Conservation (phyloP, 2,329 filamentous ascomycete species). For the Monascus ruber region DNA sequence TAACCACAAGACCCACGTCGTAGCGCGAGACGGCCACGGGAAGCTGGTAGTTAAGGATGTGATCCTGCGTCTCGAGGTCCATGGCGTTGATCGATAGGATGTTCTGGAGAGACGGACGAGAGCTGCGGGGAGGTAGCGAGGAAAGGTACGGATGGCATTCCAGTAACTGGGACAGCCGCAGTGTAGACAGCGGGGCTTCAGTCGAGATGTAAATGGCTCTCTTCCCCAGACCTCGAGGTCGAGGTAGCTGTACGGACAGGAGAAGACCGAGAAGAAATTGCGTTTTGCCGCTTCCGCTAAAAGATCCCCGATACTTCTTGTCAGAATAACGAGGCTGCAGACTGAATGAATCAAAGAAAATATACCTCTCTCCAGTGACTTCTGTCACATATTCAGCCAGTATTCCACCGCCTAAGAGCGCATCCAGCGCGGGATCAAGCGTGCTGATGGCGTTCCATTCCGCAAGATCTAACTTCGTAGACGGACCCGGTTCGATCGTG, state of each 20-base stretch:
- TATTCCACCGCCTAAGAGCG: slow-evolving; percentile 63
- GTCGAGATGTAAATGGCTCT: slow-evolving; percentile 90
- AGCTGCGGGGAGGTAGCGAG: slow-evolving; percentile 23
- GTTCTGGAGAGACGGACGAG: slow-evolving; percentile 55
- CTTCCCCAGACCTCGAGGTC: slow-evolving; percentile 57
- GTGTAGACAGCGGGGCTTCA: slow-evolving; percentile 73
- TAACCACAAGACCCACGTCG: slow-evolving; percentile 66
- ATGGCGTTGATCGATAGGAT: slow-evolving; percentile 74
- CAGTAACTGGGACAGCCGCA: slow-evolving; percentile 70
- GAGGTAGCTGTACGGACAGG: slow-evolving; percentile 69
- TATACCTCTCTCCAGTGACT: slow-evolving; percentile 75
- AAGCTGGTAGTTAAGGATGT: slow-evolving; percentile 86
- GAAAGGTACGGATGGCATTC: slow-evolving; percentile 51
- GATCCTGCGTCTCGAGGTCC: slow-evolving; percentile 88
- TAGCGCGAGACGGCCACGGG: slow-evolving; percentile 70
- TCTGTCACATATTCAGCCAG: slow-evolving; percentile 75
- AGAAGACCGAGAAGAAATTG: slow-evolving; percentile 81
- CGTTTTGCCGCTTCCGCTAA: slow-evolving; percentile 80
- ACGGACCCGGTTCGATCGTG: slow-evolving; percentile 7
- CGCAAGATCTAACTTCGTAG: slow-evolving; percentile 20
- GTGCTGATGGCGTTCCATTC: slow-evolving; percentile 61
- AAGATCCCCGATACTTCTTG: slow-evolving; percentile 5
- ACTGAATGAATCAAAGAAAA: slow-evolving; percentile 2
- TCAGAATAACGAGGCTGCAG: background rate
- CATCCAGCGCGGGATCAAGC: slow-evolving; percentile 62